phyloP scores from a whole-genome alignment of 2,329 filamentous ascomycete genomes.

The Aulographum hederae region DNA sequence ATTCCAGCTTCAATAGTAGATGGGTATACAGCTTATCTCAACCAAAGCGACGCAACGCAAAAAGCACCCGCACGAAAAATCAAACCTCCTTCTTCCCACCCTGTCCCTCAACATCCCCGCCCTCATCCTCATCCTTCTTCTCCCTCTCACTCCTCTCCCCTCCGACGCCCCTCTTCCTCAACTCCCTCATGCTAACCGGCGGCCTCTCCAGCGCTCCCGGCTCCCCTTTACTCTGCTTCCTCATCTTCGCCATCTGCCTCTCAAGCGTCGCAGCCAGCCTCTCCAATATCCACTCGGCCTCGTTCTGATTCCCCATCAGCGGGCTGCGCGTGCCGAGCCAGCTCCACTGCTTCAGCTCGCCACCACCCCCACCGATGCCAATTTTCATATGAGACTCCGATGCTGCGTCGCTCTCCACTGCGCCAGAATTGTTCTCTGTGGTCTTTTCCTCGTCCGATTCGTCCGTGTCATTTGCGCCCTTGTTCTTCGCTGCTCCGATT shows the following conservation, averaged over 20 bases:
- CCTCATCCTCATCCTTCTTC: no score
- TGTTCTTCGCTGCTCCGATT: slow-evolving; percentile 1
- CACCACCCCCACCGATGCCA: slow-evolving; percentile 4
- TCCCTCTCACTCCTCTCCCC: no score
- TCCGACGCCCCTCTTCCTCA: slow-evolving; percentile 1
- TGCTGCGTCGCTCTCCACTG: background rate
- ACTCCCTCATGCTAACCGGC: slow-evolving; percentile 4
- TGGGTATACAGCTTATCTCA: no score
- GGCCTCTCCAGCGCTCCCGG: slow-evolving; percentile 1
- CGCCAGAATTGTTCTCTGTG: background rate
- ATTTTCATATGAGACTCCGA: slow-evolving; percentile 1
- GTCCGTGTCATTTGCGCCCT: slow-evolving; percentile 13
- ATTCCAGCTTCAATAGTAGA: no score
- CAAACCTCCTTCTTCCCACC: no score
- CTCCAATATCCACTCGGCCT: slow-evolving; percentile 58
- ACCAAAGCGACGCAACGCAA: no score
- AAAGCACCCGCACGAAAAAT: no score
- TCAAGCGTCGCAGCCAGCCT: slow-evolving; percentile 39
- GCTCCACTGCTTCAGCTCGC: slow-evolving; percentile 36
- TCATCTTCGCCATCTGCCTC: slow-evolving; percentile 22
- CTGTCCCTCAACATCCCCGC: no score
- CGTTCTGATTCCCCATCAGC: slow-evolving; percentile 48
- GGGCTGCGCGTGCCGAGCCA: slow-evolving; percentile 56
- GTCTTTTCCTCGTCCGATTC: slow-evolving; percentile 9
- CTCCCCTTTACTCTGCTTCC: background rate